Evolutionary conservation across 2,329 filamentous ascomycete genomes (phyloP), one percentile per base, ranked within the genome.

Genomic region (Colletotrichum sp.): DNA sequence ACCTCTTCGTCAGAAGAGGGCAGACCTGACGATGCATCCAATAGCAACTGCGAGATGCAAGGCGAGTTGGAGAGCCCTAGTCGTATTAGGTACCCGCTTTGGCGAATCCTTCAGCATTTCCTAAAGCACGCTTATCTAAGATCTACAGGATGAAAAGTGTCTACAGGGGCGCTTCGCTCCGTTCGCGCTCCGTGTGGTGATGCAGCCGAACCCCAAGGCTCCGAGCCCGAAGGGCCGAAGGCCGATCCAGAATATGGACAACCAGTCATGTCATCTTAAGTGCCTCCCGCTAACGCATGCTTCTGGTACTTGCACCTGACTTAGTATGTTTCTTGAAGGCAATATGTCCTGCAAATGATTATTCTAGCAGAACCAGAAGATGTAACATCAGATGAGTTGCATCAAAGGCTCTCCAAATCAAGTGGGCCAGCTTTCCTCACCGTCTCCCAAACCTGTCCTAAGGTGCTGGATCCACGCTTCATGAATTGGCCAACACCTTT

Each of bases 401-500:
- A 52, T 52, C 44, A 52, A 21, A 52, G 44, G n/a, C 44, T 52
- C n/a, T 52, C 44, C 44, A 52, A 52, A n/a, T 52, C 10, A 52
- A 52, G 44, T 52, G 44, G 44, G 44, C 44, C 44, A 21, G 44
- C 44, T 52, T 52, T 52, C n/a, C 10, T 52, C 44, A 52, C 44
- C 44, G 44, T 52, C 44, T 79, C 75, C 78, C 78, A 79, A 21
- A 79, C 71, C 34, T 71, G 21, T 21, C 59, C 60, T 52, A 79
- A 44, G 13, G 67, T 66, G 32, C 78, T 78, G 26, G 68, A 18
- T 30, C 84, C 86, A 59, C 89, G 81, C 79, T 86, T 85, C 71
- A 90, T 70, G 72, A 91, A 91, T 78, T 84, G 81, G 0, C 89
- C 90, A 78, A 86, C 86, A 3, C 87, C 87, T 75, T 86, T 88